A percentile compares a stretch with the other conserved stretches of the same genome.
Evolutionary conservation across 805 yeast genomes (phyloP).

Genomic region (Kurtzmaniella cleridarum): DNA sequence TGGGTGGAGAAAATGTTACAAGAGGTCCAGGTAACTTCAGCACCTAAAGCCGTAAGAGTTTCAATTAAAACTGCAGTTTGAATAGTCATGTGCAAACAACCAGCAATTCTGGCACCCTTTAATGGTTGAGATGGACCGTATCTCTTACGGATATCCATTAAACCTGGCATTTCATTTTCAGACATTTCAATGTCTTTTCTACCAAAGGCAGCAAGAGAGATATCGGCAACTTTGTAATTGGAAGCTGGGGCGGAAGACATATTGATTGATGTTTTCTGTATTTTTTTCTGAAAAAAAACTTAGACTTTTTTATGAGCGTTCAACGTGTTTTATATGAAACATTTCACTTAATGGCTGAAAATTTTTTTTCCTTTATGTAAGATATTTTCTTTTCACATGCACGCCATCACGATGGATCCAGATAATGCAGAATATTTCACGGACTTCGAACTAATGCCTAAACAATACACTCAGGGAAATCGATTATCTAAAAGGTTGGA

Average conservation of each 20-base stretch:
- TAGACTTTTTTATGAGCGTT: background rate
- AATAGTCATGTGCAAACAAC: constrained; percentile 98
- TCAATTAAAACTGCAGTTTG: constrained; percentile 99
- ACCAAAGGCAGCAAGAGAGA: constrained; percentile 98
- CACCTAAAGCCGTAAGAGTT: constrained; percentile 95
- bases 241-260: constrained; percentile 36
- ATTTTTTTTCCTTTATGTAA: background rate
- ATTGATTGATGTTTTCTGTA: constrained; percentile 10
- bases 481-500: no score
- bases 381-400: no score
- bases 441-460: no score
- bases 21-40: constrained; percentile 99
- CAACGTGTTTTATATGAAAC: constrained; percentile 1
- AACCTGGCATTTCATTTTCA: constrained; percentile 99
- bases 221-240: constrained; percentile 94
- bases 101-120: constrained; percentile 98
- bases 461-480: no score
- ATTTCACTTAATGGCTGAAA: background rate
- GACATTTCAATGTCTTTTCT: constrained; percentile 98
- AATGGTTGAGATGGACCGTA: constrained; percentile 92
- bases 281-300: no score
- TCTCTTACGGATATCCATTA: constrained; percentile 92
- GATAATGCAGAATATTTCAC: background rate
- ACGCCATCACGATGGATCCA: no score
- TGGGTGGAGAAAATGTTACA: constrained; percentile 99